These are phyloP conservation scores for Pholiota adiposa DNA, from an alignment of 1,284 basidiomycete species.

Conservation along the genomic window DNA sequence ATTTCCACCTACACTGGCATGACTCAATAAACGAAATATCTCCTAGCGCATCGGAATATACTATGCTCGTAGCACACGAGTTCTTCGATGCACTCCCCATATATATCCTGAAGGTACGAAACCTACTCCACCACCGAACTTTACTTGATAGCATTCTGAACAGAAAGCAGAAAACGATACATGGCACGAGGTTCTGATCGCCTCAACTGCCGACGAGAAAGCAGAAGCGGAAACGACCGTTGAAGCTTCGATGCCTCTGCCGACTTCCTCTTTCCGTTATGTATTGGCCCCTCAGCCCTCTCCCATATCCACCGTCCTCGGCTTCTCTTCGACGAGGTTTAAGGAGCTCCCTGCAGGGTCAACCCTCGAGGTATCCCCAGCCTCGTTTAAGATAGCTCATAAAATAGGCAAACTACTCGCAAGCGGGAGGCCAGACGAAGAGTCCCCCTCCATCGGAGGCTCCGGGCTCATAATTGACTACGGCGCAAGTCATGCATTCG, in stretches of 20 bases:
- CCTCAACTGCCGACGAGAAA: slow-evolving; percentile 34
- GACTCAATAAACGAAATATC: slow-evolving; percentile 74
- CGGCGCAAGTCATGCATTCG: slow-evolving; percentile 75
- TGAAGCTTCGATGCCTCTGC: slow-evolving; percentile 3
- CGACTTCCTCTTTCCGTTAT: slow-evolving; percentile 48
- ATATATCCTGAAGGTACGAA: slow-evolving; percentile 80
- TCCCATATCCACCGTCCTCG: slow-evolving; percentile 68
- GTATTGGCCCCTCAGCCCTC: slow-evolving; percentile 72
- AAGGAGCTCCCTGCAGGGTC: slow-evolving; percentile 65
- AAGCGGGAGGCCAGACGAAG: slow-evolving; percentile 32
- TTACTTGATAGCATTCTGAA: slow-evolving; percentile 2
- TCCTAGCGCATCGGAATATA: slow-evolving; percentile 63
- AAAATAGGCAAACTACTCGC: slow-evolving; percentile 67
- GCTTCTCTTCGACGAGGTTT: slow-evolving; percentile 75
- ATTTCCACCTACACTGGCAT: slow-evolving; percentile 70
- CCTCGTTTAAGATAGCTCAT: slow-evolving; percentile 69
- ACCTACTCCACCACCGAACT: neutral
- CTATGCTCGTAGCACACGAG: slow-evolving; percentile 93
- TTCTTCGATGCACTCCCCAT: slow-evolving; percentile 98
- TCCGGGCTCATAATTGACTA: slow-evolving; percentile 92
- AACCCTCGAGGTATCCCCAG: slow-evolving; percentile 80
- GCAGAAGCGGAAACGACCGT: slow-evolving; percentile 3
- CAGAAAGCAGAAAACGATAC: slow-evolving; percentile 75
- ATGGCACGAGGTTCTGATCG: slow-evolving; percentile 89
- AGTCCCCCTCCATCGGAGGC: slow-evolving; percentile 50